Evolutionary conservation across 2,329 filamentous ascomycete genomes (phyloP).

Genomic region (Neonectria punicea): DNA sequence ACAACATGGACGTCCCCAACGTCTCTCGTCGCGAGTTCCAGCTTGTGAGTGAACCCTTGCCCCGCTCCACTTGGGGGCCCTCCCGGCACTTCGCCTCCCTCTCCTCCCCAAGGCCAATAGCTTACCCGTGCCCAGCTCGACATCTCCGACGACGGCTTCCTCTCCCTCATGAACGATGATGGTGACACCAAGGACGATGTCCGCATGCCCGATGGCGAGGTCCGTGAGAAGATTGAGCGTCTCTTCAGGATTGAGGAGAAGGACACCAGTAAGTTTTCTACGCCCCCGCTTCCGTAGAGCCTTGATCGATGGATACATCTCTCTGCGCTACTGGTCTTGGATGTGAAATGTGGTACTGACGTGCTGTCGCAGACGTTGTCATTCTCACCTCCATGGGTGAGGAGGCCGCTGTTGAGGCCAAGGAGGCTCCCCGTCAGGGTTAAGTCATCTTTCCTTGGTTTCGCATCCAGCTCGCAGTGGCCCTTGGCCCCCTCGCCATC

Average conservation of each 20-base stretch:
- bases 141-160: constrained; percentile 92
- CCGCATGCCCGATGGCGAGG: constrained; percentile 87
- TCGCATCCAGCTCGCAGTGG: constrained; percentile 40
- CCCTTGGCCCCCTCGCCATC: constrained; percentile 41
- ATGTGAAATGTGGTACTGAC: constrained; percentile 22
- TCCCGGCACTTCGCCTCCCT: constrained; percentile 21
- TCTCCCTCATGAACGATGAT: constrained; percentile 90
- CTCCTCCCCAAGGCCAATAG: constrained; percentile 13
- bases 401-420: constrained; percentile 90
- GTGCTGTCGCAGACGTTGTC: constrained; percentile 76
- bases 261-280: constrained; percentile 82
- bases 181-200: constrained; percentile 95
- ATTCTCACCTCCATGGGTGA: constrained; percentile 97
- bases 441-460: constrained; percentile 39
- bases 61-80: constrained; percentile 35
- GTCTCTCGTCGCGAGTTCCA: constrained; percentile 91
- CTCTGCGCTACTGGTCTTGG: neutral
- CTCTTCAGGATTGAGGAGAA: constrained; percentile 87
- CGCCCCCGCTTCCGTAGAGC: neutral
- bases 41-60: constrained; percentile 74
- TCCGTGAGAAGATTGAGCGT: constrained; percentile 86
- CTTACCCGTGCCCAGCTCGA: constrained; percentile 71
- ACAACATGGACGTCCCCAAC: constrained; percentile 98
- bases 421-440: constrained; percentile 77
- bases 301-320: neutral